Percentiles rank a stretch among this genome's conserved stretches.
Evolutionary conservation across 768 basidiomycete species (phyloP).

Genomic region (Macrolepiota albuminosa): DNA sequence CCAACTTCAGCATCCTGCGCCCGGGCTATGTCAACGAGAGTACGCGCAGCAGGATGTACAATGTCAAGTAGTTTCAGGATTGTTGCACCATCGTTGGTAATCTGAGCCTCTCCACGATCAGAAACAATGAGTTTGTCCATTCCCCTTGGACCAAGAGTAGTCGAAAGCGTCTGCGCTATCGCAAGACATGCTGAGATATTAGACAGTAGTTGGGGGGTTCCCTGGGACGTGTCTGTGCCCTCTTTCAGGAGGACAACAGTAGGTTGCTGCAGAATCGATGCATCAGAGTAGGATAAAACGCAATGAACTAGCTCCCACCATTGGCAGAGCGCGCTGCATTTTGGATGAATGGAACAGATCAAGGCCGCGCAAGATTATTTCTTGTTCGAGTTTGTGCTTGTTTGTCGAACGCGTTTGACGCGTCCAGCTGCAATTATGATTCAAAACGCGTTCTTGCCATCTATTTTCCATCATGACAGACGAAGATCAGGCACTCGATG

Average conservation of each 20-base stretch:
- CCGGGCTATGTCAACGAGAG: conserved; percentile 96
- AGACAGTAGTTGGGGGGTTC: conserved; percentile 85
- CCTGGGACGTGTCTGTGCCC: conserved; percentile 95
- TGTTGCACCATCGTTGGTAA: conserved; percentile 99
- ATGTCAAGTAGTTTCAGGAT: conserved; percentile 97
- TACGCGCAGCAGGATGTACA: conserved; percentile 95
- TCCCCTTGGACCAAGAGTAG: conserved; percentile 94
- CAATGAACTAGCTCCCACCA: conserved; percentile 39
- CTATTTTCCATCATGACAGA: conserved; percentile 17
- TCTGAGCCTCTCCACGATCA: conserved; percentile 92
- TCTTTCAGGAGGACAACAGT: conserved; percentile 95
- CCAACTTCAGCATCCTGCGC: conserved; percentile 99
- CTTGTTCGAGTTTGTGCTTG: conserved; percentile 30
- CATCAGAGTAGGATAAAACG: conserved; percentile 1
- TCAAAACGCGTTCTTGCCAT: conserved; percentile 19
- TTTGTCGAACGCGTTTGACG: conserved; percentile 34
- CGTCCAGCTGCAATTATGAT: conserved; percentile 20
- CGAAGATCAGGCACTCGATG: conserved; percentile 21
- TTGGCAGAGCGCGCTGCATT: conserved; percentile 84
- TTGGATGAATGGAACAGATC: conserved; percentile 29
- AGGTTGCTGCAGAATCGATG: conserved; percentile 67
- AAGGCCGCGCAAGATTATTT: conserved; percentile 23
- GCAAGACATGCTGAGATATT: conserved; percentile 97
- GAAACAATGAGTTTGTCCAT: conserved; percentile 99
- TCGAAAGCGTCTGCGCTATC: conserved; percentile 86